Evolutionary conservation across 441 rosid species (phyloP), one percentile per base, ranked within the genome.

Genomic region (Bocquillonia castaneifolia): DNA sequence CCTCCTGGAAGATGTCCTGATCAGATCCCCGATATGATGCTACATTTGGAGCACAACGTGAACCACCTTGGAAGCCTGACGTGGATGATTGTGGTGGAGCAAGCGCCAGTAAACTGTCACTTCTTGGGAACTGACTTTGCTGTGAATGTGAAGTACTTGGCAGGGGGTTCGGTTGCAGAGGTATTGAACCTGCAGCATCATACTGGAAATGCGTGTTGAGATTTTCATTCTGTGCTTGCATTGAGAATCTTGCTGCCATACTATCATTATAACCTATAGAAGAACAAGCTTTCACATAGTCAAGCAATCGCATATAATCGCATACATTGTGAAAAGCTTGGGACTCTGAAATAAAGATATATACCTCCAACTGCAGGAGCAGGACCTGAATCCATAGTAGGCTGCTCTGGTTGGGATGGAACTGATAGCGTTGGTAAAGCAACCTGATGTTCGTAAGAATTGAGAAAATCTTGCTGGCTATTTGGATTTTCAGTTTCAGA

Each of bases 1-100:
- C 99, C 77, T 92, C 99, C 1, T 89, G 66, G 61, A 88, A 77
- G 65, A 81, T 82, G 56, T 84, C 93, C 23, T n/a, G n/a, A n/a
- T 86, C 87, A 22, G 75, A 69, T 75, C 84, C 89, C 77, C 76
- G 75, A 56, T 75, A 82, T 29, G 83, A 65, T 70, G 76, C 67
- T 62, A 73, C 62, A 62, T 63, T 79, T 25, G 87, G 80, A 13
- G 85, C 55, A 68, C 80, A 71, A n/a, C n/a, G n/a, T n/a, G n/a
- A n/a, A 15, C 72, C 42, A 66, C 65, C 72, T 62, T 89, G 86
- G 65, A 84, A 74, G 67, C 80, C 79, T 20, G 83, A 31, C 17
- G 79, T 61, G 2, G 83, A 78, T 66, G 82, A 50, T 18, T 77
- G 88, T 10, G 81, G 74, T 18, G 73, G 80, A 61, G 78, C 86